phyloP scores from a whole-genome alignment of 148 eudicot species.

The Chenopodium album region DNA sequence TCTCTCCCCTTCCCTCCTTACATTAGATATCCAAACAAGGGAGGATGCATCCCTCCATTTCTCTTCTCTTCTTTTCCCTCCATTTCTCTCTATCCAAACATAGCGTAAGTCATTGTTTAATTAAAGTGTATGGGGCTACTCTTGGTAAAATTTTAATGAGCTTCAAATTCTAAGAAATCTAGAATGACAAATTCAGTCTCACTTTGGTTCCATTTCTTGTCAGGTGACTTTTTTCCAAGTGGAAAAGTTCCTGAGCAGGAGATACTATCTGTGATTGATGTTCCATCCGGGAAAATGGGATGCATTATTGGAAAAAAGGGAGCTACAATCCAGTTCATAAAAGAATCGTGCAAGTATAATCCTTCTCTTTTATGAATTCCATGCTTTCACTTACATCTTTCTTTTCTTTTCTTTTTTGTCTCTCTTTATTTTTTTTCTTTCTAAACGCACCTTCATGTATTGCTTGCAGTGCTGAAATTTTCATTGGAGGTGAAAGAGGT shows the following conservation, averaged over 20 bases:
- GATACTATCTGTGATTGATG: conserved; percentile 25
- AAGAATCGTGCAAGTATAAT: conserved; percentile 31
- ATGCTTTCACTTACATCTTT: not conserved
- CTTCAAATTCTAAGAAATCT: not conserved
- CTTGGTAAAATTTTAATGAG: not conserved
- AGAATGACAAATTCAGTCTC: not conserved
- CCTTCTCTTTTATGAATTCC: conserved; percentile 5
- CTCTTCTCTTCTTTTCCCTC: too few relatives aligned
- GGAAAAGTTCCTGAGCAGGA: conserved; percentile 29
- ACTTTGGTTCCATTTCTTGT: not conserved
- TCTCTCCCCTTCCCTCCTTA: too few relatives aligned
- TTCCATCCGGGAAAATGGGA: conserved; percentile 32
- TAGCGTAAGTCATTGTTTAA: too few relatives aligned
- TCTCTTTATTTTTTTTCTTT: not conserved
- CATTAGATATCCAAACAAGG: too few relatives aligned
- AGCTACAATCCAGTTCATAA: conserved; percentile 28
- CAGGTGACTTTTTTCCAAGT: conserved; percentile 16
- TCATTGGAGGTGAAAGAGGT: conserved; percentile 30
- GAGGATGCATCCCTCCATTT: too few relatives aligned
- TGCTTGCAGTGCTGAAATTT: conserved; percentile 28
- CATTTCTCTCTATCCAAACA: too few relatives aligned
- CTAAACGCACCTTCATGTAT: not conserved
- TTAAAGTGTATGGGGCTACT: too few relatives aligned
- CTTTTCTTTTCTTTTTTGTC: not conserved
- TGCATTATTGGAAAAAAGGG: conserved; percentile 34